Conservation (phyloP, 306 rosid genomes). For the Castanospermum australe region DNA sequence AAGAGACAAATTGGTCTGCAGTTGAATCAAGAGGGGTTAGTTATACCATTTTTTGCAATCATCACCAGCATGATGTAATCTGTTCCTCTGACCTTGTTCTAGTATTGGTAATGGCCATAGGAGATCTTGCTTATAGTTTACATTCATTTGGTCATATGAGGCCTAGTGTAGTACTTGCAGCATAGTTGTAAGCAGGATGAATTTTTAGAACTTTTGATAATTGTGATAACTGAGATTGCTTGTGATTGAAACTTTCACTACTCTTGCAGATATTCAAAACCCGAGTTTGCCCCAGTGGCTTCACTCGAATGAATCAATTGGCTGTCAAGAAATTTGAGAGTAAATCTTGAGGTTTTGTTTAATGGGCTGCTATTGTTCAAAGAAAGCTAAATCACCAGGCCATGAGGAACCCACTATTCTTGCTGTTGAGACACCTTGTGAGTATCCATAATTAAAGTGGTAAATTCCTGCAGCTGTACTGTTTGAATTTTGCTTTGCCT, state of each 20-base stretch:
- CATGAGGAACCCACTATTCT: slow-evolving; percentile 61
- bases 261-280: background rate
- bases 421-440: slow-evolving; percentile 73
- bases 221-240: background rate
- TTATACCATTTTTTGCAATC: background rate
- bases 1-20: background rate
- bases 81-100: background rate
- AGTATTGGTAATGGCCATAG: background rate
- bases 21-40: background rate
- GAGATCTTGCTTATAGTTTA: background rate
- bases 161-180: background rate
- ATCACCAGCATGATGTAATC: background rate
- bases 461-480: background rate
- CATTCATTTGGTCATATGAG: background rate
- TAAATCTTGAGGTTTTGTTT: slow-evolving; percentile 18
- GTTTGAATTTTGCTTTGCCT: background rate
- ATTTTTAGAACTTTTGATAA: background rate
- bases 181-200: background rate
- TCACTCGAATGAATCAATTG: background rate
- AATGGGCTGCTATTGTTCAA: slow-evolving; percentile 65
- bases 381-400: slow-evolving; percentile 42
- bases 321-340: background rate
- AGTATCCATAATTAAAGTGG: slow-evolving; percentile 27
- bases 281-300: background rate
- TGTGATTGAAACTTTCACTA: background rate